A percentile compares a stretch with the other conserved stretches of the same genome.
Evolutionary conservation across 495 filamentous ascomycete genomes (phyloP).

Genomic region (Lophiotrema nucula): DNA sequence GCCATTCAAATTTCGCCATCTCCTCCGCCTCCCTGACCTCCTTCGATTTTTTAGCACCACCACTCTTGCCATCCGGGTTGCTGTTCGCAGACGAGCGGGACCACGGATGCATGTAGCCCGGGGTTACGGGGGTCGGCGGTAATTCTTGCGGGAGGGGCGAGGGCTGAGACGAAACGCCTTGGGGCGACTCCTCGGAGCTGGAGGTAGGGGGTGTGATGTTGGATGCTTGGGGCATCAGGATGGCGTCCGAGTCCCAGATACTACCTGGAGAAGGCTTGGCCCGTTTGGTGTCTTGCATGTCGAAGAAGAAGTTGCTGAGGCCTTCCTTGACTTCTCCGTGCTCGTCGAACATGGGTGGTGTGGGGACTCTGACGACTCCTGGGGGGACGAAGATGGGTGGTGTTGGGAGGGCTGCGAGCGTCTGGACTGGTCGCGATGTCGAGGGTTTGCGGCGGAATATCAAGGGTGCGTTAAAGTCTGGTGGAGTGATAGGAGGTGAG

Average conservation of each 20-base stretch:
- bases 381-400: constrained; percentile 22
- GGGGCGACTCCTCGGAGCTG: background rate
- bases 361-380: constrained; percentile 11
- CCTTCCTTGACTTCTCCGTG: constrained; percentile 19
- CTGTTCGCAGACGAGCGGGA: background rate
- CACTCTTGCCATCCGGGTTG: background rate
- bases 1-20: constrained; percentile 49
- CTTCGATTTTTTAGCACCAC: background rate
- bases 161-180: background rate
- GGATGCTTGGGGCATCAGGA: constrained; percentile 24
- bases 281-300: constrained; percentile 1
- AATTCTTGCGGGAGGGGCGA: background rate
- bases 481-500: background rate
- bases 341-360: constrained; percentile 14
- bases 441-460: background rate
- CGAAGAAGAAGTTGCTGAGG: constrained; percentile 22
- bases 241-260: constrained; percentile 27
- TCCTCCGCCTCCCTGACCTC: constrained; percentile 1
- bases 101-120: background rate
- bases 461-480: background rate
- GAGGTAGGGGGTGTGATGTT: constrained; percentile 7
- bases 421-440: constrained; percentile 2
- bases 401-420: constrained; percentile 3
- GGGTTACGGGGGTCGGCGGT: background rate
- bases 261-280: background rate